Percentiles rank a stretch among this genome's conserved stretches.
phyloP scores from a whole-genome alignment of 768 basidiomycete genomes.

The Glaciozyma antarctica region DNA sequence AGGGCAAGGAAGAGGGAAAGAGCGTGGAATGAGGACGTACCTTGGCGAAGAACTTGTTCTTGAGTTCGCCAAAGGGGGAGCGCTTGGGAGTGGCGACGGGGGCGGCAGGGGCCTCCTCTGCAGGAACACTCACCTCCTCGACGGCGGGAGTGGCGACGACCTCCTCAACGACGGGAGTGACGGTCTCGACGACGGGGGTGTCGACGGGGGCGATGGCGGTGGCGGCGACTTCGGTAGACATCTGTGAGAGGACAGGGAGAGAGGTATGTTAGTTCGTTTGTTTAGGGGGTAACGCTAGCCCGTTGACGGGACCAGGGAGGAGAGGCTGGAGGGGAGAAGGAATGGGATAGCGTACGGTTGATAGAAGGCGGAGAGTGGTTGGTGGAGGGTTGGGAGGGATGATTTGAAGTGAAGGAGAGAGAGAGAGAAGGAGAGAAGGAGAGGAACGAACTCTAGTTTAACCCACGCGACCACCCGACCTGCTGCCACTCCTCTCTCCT shows the following conservation, averaged over 20 bases:
- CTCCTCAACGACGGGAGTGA: neutral
- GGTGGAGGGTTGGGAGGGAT: too few species aligned
- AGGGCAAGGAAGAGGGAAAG: neutral
- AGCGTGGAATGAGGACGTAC: neutral
- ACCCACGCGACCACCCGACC: too few species aligned
- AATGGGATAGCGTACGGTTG: too few species aligned
- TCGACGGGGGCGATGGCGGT: neutral
- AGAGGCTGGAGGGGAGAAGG: too few species aligned
- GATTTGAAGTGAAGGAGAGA: too few species aligned
- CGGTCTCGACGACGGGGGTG: neutral
- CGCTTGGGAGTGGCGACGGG: neutral
- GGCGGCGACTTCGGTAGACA: neutral
- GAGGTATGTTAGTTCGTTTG: constrained; percentile 18
- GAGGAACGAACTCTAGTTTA: too few species aligned
- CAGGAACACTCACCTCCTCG: neutral
- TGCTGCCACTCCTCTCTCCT: too few species aligned
- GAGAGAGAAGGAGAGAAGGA: too few species aligned
- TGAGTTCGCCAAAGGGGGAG: neutral
- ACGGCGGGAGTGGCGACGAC: neutral
- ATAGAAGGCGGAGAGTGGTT: too few species aligned
- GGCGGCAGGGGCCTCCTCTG: neutral
- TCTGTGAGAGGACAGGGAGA: neutral
- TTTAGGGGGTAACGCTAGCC: too few species aligned
- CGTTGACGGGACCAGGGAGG: too few species aligned
- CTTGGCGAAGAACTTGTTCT: constrained; percentile 6